Conservation (phyloP, 2,329 filamentous ascomycete species). For the Sclerotiophoma versabilis region DNA sequence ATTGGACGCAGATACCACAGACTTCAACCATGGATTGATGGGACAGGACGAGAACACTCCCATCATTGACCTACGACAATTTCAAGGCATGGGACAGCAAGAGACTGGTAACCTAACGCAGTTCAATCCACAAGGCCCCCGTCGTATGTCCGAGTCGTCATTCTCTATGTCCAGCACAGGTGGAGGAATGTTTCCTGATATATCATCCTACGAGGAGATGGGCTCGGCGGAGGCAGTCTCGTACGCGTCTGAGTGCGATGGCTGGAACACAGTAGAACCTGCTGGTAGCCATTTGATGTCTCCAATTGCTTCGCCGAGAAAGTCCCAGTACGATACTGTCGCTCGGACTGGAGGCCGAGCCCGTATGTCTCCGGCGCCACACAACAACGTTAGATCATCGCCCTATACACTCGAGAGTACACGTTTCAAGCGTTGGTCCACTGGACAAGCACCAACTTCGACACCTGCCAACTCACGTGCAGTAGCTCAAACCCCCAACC, state of each 20-base stretch:
- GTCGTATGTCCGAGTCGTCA: constrained; percentile 75
- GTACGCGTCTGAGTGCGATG: constrained; percentile 66
- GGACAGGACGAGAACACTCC: constrained; percentile 50
- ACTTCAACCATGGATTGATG: constrained; percentile 48
- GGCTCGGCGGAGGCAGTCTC: constrained; percentile 73
- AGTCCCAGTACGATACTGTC: constrained; percentile 60
- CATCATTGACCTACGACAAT: constrained; percentile 52
- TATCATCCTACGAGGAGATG: constrained; percentile 75
- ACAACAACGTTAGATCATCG: constrained; percentile 70
- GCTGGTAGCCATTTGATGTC: constrained; percentile 72
- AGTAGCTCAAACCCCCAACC: constrained; percentile 65
- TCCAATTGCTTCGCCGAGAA: constrained; percentile 75
- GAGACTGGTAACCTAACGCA: constrained; percentile 39
- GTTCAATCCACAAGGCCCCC: constrained; percentile 59
- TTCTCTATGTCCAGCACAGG: constrained; percentile 72
- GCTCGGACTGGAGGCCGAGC: constrained; percentile 67
- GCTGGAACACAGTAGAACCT: constrained; percentile 70
- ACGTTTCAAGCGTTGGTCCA: constrained; percentile 79
- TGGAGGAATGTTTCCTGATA: constrained; percentile 66
- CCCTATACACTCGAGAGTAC: constrained; percentile 74
- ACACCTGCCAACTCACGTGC: constrained; percentile 64
- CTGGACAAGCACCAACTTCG: constrained; percentile 67
- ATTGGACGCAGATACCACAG: constrained; percentile 48
- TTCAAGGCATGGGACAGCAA: constrained; percentile 39
- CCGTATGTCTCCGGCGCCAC: constrained; percentile 74